Evolutionary conservation across 164 flowering plant genomes (phyloP).

Genomic region (Magnolia officinalis): DNA sequence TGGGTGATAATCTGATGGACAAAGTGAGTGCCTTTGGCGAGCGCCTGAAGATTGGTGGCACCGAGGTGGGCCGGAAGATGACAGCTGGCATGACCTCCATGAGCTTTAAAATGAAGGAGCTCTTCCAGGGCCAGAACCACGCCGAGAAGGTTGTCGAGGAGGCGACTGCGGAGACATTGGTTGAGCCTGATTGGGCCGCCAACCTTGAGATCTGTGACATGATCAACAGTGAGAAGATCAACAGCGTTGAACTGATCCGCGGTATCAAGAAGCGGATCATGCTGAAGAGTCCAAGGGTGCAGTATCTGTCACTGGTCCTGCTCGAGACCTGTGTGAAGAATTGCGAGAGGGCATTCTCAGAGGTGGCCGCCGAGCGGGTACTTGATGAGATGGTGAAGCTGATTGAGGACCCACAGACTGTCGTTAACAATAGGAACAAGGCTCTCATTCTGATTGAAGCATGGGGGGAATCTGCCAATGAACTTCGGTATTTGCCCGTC

Average conservation of each 20-base stretch:
- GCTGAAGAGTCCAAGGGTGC: conserved; percentile 67
- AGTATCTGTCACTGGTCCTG: conserved; percentile 67
- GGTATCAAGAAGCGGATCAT: conserved; percentile 77
- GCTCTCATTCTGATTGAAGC: conserved; percentile 80
- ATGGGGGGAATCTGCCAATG: conserved; percentile 89
- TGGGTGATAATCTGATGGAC: conserved; percentile 91
- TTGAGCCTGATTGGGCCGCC: conserved; percentile 91
- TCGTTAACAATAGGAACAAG: conserved; percentile 82
- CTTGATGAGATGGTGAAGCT: conserved; percentile 98
- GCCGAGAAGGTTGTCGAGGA: conserved; percentile 83
- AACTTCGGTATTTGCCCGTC: conserved; percentile 89
- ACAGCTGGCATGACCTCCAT: conserved; percentile 79
- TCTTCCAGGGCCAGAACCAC: conserved; percentile 78
- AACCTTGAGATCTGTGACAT: conserved; percentile 89
- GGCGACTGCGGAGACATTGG: conserved; percentile 80
- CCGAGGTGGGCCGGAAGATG: conserved; percentile 79
- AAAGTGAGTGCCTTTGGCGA: conserved; percentile 84
- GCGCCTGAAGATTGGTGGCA: conserved; percentile 75
- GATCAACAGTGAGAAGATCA: conserved; percentile 71
- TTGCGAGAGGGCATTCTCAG: conserved; percentile 89
- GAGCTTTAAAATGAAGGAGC: conserved; percentile 92
- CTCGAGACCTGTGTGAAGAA: conserved; percentile 77
- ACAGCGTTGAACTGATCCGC: conserved; percentile 71
- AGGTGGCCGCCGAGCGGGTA: conserved; percentile 89
- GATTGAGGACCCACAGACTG: conserved; percentile 93